These are phyloP conservation scores for Ammopiptanthus mongolicus DNA, from an alignment of 306 rosid species.

Conservation along the genomic window DNA sequence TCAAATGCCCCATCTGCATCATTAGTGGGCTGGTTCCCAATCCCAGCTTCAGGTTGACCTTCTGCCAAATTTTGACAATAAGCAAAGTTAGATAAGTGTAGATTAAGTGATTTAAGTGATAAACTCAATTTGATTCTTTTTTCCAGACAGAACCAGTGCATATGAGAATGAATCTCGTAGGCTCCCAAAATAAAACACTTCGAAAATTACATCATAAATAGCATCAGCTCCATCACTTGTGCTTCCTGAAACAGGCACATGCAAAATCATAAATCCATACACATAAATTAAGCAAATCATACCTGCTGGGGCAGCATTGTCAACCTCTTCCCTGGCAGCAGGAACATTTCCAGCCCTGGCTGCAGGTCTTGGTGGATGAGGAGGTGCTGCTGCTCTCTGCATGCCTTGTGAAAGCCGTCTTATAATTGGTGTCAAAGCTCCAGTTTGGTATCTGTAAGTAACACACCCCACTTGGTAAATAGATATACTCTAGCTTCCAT, in stretches of 20 bases:
- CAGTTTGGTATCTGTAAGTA: slow-evolving; percentile 61
- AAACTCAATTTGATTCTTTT: not conserved
- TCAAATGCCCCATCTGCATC: slow-evolving; percentile 33
- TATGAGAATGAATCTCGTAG: not conserved
- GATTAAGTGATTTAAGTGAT: not conserved
- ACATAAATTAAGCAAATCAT: not conserved
- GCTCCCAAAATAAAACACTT: not conserved
- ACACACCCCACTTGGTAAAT: slow-evolving; percentile 2
- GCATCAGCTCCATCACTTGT: not conserved
- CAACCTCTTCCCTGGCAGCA: slow-evolving; percentile 46
- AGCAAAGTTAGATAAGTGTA: not conserved
- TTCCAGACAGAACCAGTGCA: not conserved
- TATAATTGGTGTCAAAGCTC: slow-evolving; percentile 60
- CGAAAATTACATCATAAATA: not conserved
- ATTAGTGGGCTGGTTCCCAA: slow-evolving; percentile 34
- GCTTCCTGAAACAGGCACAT: not conserved
- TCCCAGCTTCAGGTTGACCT: slow-evolving; percentile 38
- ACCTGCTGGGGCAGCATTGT: slow-evolving; percentile 51
- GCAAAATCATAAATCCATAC: not conserved
- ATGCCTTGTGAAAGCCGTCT: slow-evolving; percentile 69
- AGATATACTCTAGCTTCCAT: slow-evolving; percentile 4
- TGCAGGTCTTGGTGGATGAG: slow-evolving; percentile 54
- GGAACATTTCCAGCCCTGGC: slow-evolving; percentile 35
- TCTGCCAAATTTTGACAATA: slow-evolving; percentile 28
- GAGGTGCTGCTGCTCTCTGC: slow-evolving; percentile 77